Base-by-base conservation (phyloP, 352 stramenopile species). In the Pythium dissotocum region DNA sequence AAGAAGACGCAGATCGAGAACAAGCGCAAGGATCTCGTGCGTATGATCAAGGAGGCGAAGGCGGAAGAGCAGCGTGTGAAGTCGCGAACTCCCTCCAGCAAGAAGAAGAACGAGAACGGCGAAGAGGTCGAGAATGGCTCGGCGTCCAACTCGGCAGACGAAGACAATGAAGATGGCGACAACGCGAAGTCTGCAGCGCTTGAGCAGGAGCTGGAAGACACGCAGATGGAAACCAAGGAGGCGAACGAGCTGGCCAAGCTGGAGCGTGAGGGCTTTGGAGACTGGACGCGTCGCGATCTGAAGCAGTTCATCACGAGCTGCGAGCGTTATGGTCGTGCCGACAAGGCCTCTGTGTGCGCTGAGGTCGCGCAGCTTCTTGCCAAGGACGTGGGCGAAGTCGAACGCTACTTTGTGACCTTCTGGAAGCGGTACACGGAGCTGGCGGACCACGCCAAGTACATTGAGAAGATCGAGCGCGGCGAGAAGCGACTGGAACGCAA, bases 391-490 rank as follows among this genome's bases (percentile, higher is more conserved):
- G 77, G 72, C 9, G 93, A 99, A 67, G 93, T 99, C 36, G 83
- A 96, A 65, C 84, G 87, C 16, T 99, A 99, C 76, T 99, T 98
- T 75, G 83, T 97, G 14, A 95, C 91, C 6, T 99, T 99, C 65
- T 98, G 94, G 96, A 85, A 87, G 54, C 90, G 97, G 16, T 99
- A 97, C 76, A 78, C 82, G 18, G 91, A 98, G 72, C 86, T 99
- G 21, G 81, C 93, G 64, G 97, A 99, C 67, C 74, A 94, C 63
- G 69, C 78, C 24, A 97, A 96, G 72, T 92, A 94, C 70, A 89
- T 99, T 42, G 97, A 99, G 63, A 96, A 95, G 64, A 98, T 99
- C 70, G 95, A 99, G 71, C 96, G 94, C 40, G 97, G 97, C 6
- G 97, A 99, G 75, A 97, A 97, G 72, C 98, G 98, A 33, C 83